Evolutionary conservation across 305 asterid species (phyloP).

Genomic region (Rubia tinctorum): DNA sequence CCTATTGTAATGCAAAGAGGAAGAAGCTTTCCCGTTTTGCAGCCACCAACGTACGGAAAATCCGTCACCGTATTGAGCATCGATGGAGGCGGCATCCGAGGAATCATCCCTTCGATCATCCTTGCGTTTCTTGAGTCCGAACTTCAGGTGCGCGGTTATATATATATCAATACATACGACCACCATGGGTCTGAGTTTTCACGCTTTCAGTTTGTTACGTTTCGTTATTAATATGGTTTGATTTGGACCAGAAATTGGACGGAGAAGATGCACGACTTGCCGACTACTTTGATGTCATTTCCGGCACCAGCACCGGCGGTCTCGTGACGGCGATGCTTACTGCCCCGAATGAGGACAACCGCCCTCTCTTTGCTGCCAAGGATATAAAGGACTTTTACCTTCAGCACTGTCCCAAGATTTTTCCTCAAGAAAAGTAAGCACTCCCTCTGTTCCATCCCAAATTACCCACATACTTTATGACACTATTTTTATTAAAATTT

Average conservation of each 20-base stretch:
- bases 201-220: too few species aligned
- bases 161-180: too few species aligned
- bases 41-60: slow-evolving; percentile 28
- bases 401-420: slow-evolving; percentile 31
- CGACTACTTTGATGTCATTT: slow-evolving; percentile 38
- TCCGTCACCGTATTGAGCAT: slow-evolving; percentile 32
- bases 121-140: slow-evolving; percentile 36
- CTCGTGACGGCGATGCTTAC: slow-evolving; percentile 38
- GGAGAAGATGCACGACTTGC: slow-evolving; percentile 34
- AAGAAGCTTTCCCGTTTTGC: background rate
- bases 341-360: slow-evolving; percentile 24
- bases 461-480: too few species aligned
- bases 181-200: too few species aligned
- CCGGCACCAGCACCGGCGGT: slow-evolving; percentile 38
- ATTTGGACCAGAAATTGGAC: slow-evolving; percentile 25
- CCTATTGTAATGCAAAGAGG: background rate
- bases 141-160: slow-evolving; percentile 40
- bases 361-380: slow-evolving; percentile 39
- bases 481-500: too few species aligned
- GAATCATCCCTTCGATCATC: slow-evolving; percentile 41
- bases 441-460: too few species aligned
- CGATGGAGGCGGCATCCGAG: slow-evolving; percentile 49
- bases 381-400: slow-evolving; percentile 36
- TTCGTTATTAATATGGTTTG: background rate
- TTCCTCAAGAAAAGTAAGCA: slow-evolving; percentile 28